phyloP scores from a whole-genome alignment of 805 yeast genomes.

The Lachancea lanzarotensis region DNA sequence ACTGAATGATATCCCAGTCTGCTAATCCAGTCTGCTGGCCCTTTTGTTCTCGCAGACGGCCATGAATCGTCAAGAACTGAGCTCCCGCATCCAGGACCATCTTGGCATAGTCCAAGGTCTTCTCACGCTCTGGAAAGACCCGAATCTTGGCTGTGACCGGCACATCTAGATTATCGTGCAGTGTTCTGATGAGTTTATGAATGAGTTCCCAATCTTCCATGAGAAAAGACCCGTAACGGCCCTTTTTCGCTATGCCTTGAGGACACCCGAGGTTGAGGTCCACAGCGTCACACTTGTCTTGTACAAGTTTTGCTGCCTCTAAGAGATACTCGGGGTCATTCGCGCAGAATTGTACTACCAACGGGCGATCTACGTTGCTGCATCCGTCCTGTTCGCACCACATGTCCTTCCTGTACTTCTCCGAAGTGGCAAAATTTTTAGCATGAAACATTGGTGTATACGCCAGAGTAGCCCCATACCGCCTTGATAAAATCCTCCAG shows the following conservation, averaged over 20 bases:
- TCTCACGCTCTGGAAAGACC: slow-evolving; percentile 76
- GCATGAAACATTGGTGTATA: slow-evolving; percentile 98
- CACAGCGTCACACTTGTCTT: slow-evolving; percentile 86
- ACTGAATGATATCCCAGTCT: slow-evolving; percentile 77
- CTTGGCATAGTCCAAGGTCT: slow-evolving; percentile 78
- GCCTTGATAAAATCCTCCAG: slow-evolving; percentile 82
- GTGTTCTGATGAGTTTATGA: slow-evolving; percentile 56
- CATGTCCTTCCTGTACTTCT: slow-evolving; percentile 71
- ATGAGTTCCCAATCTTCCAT: slow-evolving; percentile 97
- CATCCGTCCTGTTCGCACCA: slow-evolving; percentile 73
- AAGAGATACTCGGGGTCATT: slow-evolving; percentile 84
- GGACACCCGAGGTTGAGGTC: slow-evolving; percentile 97
- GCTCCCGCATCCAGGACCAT: slow-evolving; percentile 92
- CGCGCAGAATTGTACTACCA: slow-evolving; percentile 93
- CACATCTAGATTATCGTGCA: slow-evolving; percentile 67
- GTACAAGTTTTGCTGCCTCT: slow-evolving; percentile 74
- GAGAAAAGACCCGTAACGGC: slow-evolving; percentile 89
- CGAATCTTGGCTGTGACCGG: slow-evolving; percentile 97
- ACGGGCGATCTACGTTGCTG: slow-evolving; percentile 62
- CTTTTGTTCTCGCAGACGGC: slow-evolving; percentile 94
- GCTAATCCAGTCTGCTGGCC: slow-evolving; percentile 96
- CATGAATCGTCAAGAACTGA: slow-evolving; percentile 89
- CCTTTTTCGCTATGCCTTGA: slow-evolving; percentile 92
- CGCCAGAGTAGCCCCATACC: slow-evolving; percentile 87
- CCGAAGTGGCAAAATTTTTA: slow-evolving; percentile 74